Conservation (phyloP, 257 asterid genomes). For the Petunia secreta region DNA sequence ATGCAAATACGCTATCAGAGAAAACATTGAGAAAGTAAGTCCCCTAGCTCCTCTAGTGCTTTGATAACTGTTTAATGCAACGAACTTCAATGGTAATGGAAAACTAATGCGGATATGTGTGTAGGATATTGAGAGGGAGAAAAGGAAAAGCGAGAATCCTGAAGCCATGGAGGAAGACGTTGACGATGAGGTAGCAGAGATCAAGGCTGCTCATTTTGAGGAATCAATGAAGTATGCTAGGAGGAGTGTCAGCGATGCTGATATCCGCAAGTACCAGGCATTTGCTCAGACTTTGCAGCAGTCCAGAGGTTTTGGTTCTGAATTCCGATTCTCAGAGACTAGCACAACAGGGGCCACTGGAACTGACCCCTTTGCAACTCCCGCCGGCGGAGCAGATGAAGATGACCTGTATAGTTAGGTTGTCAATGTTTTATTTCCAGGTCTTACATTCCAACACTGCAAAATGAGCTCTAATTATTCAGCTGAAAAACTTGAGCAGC, state of each 20-base stretch:
- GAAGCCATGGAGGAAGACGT: slow-evolving; percentile 75
- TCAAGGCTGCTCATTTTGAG: slow-evolving; percentile 59
- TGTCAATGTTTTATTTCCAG: not conserved
- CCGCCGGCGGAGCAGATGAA: slow-evolving; percentile 45
- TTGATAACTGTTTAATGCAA: not conserved
- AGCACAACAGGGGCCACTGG: slow-evolving; percentile 32
- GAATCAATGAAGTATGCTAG: slow-evolving; percentile 70
- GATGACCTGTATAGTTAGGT: slow-evolving; percentile 48
- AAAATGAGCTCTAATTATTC: slow-evolving; percentile 28
- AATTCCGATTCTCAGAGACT: slow-evolving; percentile 50
- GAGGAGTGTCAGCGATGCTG: slow-evolving; percentile 59
- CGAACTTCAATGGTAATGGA: not conserved
- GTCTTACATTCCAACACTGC: slow-evolving; percentile 19
- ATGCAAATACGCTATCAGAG: slow-evolving; percentile 89
- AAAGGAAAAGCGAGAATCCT: slow-evolving; percentile 47
- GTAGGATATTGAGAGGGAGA: slow-evolving; percentile 74
- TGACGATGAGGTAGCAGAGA: slow-evolving; percentile 59
- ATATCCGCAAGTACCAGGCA: slow-evolving; percentile 60
- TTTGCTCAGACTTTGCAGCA: slow-evolving; percentile 69
- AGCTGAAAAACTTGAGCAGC: slow-evolving; percentile 20
- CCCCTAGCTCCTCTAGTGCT: not conserved
- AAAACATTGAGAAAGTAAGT: slow-evolving; percentile 82
- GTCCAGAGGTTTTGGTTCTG: slow-evolving; percentile 64
- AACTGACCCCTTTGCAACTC: slow-evolving; percentile 48
- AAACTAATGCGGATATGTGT: not conserved